A percentile compares a stretch with the other conserved stretches of the same genome.
phyloP scores from a whole-genome alignment of 306 rosid species.

The Cajanus cajan region DNA sequence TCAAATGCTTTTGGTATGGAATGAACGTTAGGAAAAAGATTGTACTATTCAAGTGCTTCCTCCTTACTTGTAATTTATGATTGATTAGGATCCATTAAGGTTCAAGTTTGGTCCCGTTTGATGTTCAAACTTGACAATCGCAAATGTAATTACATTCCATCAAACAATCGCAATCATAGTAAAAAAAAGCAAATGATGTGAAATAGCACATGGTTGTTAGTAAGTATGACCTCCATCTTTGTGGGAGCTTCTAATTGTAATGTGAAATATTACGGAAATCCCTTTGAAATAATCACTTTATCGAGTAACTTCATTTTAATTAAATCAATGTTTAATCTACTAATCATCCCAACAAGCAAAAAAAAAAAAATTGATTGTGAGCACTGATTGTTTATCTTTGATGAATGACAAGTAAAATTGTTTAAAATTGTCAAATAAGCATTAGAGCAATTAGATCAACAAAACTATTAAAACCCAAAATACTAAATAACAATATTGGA shows the following conservation, averaged over 20 bases:
- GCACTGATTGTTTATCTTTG: neutral
- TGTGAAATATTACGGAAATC: neutral
- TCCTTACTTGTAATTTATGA: neutral
- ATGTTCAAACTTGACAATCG: neutral
- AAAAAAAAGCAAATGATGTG: neutral
- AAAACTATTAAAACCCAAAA: neutral
- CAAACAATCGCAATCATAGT: neutral
- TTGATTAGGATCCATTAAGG: neutral
- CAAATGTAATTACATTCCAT: too few relatives aligned
- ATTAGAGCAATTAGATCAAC: neutral
- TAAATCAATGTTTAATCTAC: neutral
- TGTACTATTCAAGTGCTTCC: constrained; percentile 14
- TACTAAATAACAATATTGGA: neutral
- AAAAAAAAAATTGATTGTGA: neutral
- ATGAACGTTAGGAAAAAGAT: neutral
- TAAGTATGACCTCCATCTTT: neutral
- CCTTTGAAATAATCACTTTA: neutral
- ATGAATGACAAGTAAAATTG: neutral
- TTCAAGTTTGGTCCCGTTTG: neutral
- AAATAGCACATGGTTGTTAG: neutral
- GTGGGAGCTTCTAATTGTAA: neutral
- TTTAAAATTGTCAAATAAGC: neutral
- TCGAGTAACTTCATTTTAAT: neutral
- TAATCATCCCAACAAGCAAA: neutral
- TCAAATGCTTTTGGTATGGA: neutral